Conservation (phyloP, 495 filamentous ascomycete genomes). For the Tetracladium setigerum region DNA sequence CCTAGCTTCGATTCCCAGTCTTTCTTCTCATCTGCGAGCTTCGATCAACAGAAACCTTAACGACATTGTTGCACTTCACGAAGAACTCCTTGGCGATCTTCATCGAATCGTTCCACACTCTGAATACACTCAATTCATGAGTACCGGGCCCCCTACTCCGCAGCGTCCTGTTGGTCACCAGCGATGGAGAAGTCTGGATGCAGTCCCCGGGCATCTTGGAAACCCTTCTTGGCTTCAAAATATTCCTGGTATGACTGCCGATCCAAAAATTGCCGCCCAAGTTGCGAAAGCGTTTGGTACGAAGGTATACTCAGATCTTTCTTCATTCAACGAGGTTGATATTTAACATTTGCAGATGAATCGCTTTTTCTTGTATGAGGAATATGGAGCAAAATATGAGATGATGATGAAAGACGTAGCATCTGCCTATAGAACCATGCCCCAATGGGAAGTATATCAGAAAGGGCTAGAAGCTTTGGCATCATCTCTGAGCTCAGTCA, state of each 20-base stretch:
- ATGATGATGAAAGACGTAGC: constrained; percentile 68
- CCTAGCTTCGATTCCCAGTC: constrained; percentile 49
- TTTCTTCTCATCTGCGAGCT: constrained; percentile 45
- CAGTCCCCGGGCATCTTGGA: constrained; percentile 42
- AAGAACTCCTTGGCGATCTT: constrained; percentile 59
- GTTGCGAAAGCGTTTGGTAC: constrained; percentile 73
- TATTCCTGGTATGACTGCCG: constrained; percentile 49
- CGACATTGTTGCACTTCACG: constrained; percentile 64
- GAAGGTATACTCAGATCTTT: constrained; percentile 48
- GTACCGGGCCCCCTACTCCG: constrained; percentile 12
- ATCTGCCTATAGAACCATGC: constrained; percentile 57
- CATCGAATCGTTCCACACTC: constrained; percentile 53
- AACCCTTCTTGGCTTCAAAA: constrained; percentile 34
- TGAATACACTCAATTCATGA: constrained; percentile 45
- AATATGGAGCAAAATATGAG: constrained; percentile 83
- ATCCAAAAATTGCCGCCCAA: constrained; percentile 61
- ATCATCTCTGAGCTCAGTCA: constrained; percentile 62
- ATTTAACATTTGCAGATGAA: constrained; percentile 47
- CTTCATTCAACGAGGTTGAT: no score
- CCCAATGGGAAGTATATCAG: constrained; percentile 75
- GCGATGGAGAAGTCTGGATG: constrained; percentile 54
- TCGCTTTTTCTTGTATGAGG: constrained; percentile 78
- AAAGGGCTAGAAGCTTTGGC: constrained; percentile 83
- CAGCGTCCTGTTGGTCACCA: constrained; percentile 27
- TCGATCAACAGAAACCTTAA: constrained; percentile 60